Conservation (phyloP, 2,329 filamentous ascomycete species). For the Verticillium zaregamsianum region DNA sequence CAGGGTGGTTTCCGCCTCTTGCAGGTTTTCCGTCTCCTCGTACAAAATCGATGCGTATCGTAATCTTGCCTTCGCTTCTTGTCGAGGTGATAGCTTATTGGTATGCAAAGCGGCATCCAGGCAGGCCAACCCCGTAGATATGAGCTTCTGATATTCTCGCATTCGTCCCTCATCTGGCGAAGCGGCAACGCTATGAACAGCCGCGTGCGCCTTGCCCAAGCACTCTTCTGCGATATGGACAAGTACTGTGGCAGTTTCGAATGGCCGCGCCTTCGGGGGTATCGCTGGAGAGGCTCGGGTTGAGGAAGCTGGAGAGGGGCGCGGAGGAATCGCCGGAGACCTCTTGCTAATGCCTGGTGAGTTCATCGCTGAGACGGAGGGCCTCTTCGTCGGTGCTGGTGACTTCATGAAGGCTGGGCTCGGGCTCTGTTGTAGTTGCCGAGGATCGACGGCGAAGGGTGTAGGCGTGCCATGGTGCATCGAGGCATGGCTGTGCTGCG, state of each 20-base stretch:
- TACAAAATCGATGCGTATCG: constrained; percentile 68
- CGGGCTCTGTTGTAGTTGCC: constrained; percentile 24
- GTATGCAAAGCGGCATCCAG: constrained; percentile 65
- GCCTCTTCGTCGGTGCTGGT: constrained; percentile 28
- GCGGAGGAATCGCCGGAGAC: constrained; percentile 23
- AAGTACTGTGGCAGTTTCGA: constrained; percentile 56
- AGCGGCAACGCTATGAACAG: constrained; percentile 44
- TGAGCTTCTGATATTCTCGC: constrained; percentile 66
- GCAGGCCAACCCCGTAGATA: constrained; percentile 69
- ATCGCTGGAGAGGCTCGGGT: constrained; percentile 31
- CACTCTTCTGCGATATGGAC: constrained; percentile 74
- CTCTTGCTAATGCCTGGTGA: constrained; percentile 36
- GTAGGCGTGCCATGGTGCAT: background rate
- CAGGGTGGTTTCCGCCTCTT: constrained; percentile 67
- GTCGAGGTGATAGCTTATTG: constrained; percentile 54
- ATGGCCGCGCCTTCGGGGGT: constrained; percentile 33
- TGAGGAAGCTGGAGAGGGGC: constrained; percentile 16
- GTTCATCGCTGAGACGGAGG: constrained; percentile 25
- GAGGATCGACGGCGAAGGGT: constrained; percentile 8
- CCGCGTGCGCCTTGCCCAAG: constrained; percentile 59
- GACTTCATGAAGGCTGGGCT: constrained; percentile 26
- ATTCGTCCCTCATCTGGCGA: constrained; percentile 47
- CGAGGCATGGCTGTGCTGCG: background rate
- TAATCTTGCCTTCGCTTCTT: constrained; percentile 65
- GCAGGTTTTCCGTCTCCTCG: constrained; percentile 72